Evolutionary conservation across 768 basidiomycete species (phyloP).

Genomic region (Naematelia aurantialba): DNA sequence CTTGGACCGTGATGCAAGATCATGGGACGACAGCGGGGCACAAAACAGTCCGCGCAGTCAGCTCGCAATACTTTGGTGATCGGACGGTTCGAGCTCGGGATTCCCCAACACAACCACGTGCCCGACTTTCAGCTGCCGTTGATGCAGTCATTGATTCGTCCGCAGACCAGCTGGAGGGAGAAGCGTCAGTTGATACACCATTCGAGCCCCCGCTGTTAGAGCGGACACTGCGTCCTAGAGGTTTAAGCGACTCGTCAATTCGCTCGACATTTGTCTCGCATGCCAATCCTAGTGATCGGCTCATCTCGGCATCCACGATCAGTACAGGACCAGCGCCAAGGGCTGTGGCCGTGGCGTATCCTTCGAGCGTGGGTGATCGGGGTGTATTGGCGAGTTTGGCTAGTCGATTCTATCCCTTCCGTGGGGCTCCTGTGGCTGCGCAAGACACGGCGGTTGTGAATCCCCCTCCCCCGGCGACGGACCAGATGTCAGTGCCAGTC

Average conservation of each 20-base stretch:
- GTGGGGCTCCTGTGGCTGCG: neutral
- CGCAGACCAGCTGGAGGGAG: constrained; percentile 43
- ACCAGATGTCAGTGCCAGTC: too few species aligned
- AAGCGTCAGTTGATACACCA: constrained; percentile 26
- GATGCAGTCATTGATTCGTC: constrained; percentile 72
- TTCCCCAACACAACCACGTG: constrained; percentile 24
- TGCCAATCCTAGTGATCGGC: constrained; percentile 10
- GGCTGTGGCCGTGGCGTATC: neutral
- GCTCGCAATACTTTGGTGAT: constrained; percentile 39
- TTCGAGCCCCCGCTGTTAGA: constrained; percentile 57
- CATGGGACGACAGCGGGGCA: neutral
- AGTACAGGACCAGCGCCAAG: constrained; percentile 2
- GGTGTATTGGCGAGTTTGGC: constrained; percentile 8
- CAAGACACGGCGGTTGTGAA: neutral
- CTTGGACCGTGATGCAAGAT: constrained; percentile 64
- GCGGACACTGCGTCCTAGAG: constrained; percentile 64
- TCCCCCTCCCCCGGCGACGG: too few species aligned
- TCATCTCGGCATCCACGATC: constrained; percentile 5
- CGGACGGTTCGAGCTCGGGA: constrained; percentile 15
- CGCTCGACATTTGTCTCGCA: constrained; percentile 70
- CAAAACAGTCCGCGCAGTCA: constrained; percentile 21
- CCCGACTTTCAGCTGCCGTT: constrained; percentile 48
- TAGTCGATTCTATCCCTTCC: constrained; percentile 9
- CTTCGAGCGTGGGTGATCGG: constrained; percentile 4
- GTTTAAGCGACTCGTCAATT: constrained; percentile 88